Base-by-base conservation (phyloP, 306 rosid genomes). In the Morella rubra region DNA sequence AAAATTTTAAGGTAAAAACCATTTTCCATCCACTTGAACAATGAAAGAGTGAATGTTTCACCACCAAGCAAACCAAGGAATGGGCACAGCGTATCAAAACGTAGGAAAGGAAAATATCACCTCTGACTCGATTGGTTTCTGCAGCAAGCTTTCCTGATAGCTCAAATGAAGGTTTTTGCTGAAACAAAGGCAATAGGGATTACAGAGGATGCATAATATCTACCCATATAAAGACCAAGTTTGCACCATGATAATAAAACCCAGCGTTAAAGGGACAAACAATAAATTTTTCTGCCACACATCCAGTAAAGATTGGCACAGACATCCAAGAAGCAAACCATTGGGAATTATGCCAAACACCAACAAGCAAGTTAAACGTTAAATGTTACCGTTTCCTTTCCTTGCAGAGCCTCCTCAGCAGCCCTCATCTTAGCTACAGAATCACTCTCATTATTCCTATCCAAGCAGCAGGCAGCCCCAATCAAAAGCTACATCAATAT, bases 121-220 rank as follows among this genome's bases (percentile, higher is more conserved):
- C 98, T 85, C 90, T 92, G 73, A 92, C 82, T 82, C 97, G 87
- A 79, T 94, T 94, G 19, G 97, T 94, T 89, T 94, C 98, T 14
- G 90, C 95, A 19, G 98, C 98, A 56, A 94, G 98, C 85, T 94
- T 92, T 79, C 98, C 98, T 64, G 98, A 94, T n/a, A 94, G 84
- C 81, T 94, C 98, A 83, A 90, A 94, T 16, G 98, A 94, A 83
- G 98, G 98, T 67, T 94, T 86, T 81, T 90, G 87, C 98, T 94
- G 93, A 76, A 85, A 76, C n/a, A 8, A 78, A 65, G 73, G 24
- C n/a, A 65, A 46, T 66, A 56, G 22, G 47, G 53, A 68, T 80
- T 61, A 78, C 18, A 66, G 40, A 41, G 24, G 49, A 40, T 6
- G 32, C 16, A 66, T 8, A 20, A 8, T 37, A 22, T 59, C 68